Evolutionary conservation across 1,139 yeast genomes (phyloP).

Genomic region (Saccharomyces hybrid): DNA sequence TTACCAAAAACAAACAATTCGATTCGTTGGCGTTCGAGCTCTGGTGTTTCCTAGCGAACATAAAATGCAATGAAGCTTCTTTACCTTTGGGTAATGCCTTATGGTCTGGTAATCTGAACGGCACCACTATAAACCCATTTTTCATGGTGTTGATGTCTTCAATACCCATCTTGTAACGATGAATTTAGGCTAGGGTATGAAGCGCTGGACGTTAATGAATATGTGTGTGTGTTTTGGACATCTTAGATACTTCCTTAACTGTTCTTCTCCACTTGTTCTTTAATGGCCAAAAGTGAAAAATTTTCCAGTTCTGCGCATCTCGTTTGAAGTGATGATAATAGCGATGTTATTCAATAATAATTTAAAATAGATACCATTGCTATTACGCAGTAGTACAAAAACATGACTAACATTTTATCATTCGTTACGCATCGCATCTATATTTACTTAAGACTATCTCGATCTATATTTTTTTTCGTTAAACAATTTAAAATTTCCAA

Average conservation of each 20-base stretch:
- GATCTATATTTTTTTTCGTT: background rate
- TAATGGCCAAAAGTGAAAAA: background rate
- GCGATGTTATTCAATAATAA: background rate
- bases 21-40: slow-evolving; percentile 37
- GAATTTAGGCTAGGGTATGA: background rate
- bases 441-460: background rate
- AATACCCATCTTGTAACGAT: background rate
- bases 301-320: background rate
- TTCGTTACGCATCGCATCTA: background rate
- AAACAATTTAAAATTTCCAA: background rate
- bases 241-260: background rate
- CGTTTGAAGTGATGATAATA: background rate
- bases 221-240: too few relatives aligned
- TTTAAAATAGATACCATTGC: background rate
- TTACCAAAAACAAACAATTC: slow-evolving; percentile 54
- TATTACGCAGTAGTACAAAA: too few relatives aligned
- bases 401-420: background rate
- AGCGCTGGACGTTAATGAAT: too few relatives aligned
- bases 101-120: slow-evolving; percentile 29
- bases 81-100: slow-evolving; percentile 12
- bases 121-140: slow-evolving; percentile 36
- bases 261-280: background rate
- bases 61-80: slow-evolving; percentile 36
- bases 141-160: slow-evolving; percentile 23
- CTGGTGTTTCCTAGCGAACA: slow-evolving; percentile 57